Evolutionary conservation across 179 eudicot species (phyloP).

Genomic region (Beta macrorhiza): DNA sequence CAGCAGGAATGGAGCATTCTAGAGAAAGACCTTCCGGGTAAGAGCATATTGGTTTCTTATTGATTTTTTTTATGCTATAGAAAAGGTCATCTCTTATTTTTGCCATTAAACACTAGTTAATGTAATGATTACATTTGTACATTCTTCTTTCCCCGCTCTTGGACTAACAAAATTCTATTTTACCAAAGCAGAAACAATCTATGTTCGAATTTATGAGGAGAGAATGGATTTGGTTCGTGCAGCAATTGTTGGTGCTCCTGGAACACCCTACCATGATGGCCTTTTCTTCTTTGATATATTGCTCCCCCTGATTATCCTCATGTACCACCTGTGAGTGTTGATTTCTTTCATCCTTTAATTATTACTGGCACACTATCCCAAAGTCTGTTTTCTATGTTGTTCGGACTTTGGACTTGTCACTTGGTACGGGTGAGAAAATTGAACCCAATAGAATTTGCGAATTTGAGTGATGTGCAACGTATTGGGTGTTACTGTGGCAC

Average conservation of each 20-base stretch:
- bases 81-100: background rate
- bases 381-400: background rate
- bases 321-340: constrained; percentile 83
- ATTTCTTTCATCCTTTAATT: background rate
- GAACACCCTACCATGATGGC: constrained; percentile 93
- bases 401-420: background rate
- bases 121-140: background rate
- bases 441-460: background rate
- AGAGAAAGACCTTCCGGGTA: constrained; percentile 90
- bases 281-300: constrained; percentile 83
- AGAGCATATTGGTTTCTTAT: constrained; percentile 7
- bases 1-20: constrained; percentile 90
- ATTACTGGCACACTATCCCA: background rate
- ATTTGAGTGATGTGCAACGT: background rate
- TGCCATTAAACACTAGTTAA: background rate
- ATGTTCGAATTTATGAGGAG: constrained; percentile 82
- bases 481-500: background rate
- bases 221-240: constrained; percentile 88
- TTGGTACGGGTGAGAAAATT: background rate
- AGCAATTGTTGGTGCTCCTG: constrained; percentile 76
- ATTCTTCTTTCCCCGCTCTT: constrained; percentile 2
- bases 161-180: constrained; percentile 8
- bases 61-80: background rate
- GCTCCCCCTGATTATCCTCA: constrained; percentile 84
- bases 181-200: constrained; percentile 57